A percentile compares a stretch with the other conserved stretches of the same genome.
Evolutionary conservation across 768 basidiomycete species (phyloP).

Genomic region (Mycena maculata): DNA sequence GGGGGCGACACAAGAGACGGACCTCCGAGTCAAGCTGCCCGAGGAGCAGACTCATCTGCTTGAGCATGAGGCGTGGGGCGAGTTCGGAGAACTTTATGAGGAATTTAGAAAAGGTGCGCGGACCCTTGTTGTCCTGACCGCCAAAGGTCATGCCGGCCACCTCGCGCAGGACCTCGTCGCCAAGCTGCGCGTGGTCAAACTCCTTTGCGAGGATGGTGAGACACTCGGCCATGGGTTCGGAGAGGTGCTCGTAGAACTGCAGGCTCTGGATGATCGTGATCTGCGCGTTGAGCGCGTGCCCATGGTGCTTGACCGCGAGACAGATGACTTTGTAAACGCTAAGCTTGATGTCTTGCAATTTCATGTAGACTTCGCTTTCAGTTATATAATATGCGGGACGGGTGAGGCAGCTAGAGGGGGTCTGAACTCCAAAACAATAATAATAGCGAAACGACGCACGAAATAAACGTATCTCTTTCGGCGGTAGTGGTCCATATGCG

Average conservation of each 20-base stretch:
- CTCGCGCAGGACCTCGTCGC: conserved; percentile 92
- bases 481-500: conserved; percentile 91
- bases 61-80: conserved; percentile 82
- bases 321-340: conserved; percentile 92
- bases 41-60: conserved; percentile 89
- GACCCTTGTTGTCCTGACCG: conserved; percentile 87
- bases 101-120: conserved; percentile 87
- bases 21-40: conserved; percentile 94
- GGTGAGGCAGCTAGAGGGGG: conserved; percentile 77
- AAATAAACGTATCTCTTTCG: conserved; percentile 88
- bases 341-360: conserved; percentile 72
- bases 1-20: conserved; percentile 27
- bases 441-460: conserved; percentile 57
- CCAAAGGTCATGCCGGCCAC: conserved; percentile 83
- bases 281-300: conserved; percentile 85
- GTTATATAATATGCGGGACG: conserved; percentile 88
- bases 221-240: conserved; percentile 94
- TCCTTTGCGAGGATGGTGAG: conserved; percentile 83
- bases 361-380: conserved; percentile 92
- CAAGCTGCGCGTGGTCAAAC: conserved; percentile 89
- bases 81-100: conserved; percentile 84
- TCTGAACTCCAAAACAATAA: conserved; percentile 18
- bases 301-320: conserved; percentile 90
- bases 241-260: conserved; percentile 94
- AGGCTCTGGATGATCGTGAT: conserved; percentile 91